Evolutionary conservation across 192 early-diverging fungal species (phyloP).

Genomic region (Podila minutissima): DNA sequence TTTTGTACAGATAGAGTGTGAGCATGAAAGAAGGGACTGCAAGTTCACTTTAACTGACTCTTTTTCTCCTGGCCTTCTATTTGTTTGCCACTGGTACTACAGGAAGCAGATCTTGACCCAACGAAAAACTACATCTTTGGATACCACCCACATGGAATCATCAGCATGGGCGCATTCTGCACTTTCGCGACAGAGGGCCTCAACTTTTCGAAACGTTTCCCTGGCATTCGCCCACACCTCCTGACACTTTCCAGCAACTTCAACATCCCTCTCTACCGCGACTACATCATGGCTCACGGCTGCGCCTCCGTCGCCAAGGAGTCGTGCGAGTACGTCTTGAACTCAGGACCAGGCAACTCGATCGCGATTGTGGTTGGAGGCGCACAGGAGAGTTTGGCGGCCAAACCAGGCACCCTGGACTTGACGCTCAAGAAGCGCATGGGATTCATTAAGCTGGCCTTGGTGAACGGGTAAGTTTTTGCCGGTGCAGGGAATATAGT

Average conservation of each 20-base stretch:
- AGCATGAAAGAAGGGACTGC: no score
- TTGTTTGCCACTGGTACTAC: background rate
- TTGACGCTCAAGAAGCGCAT: conserved; percentile 79
- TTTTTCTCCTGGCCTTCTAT: no score
- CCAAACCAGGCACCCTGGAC: conserved; percentile 68
- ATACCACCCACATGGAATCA: conserved; percentile 91
- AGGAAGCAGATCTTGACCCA: conserved; percentile 85
- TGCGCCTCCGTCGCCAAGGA: conserved; percentile 74
- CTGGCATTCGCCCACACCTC: conserved; percentile 80
- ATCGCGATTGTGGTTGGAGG: conserved; percentile 92
- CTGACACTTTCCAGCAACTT: conserved; percentile 88
- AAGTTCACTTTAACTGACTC: no score
- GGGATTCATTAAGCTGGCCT: conserved; percentile 91
- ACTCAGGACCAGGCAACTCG: conserved; percentile 68
- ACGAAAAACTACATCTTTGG: conserved; percentile 87
- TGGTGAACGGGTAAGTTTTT: conserved; percentile 61
- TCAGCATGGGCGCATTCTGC: conserved; percentile 80
- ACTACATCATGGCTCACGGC: conserved; percentile 81
- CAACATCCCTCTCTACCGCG: conserved; percentile 85
- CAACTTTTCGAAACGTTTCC: conserved; percentile 75
- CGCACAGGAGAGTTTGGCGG: conserved; percentile 81
- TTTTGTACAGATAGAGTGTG: no score
- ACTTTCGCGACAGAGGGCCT: conserved; percentile 86
- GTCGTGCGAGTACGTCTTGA: conserved; percentile 79
- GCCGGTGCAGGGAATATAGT: background rate